These are phyloP conservation scores for Acanthamoeba triangularis DNA, from an alignment of 208 protist genomes.

Conservation along the genomic window DNA sequence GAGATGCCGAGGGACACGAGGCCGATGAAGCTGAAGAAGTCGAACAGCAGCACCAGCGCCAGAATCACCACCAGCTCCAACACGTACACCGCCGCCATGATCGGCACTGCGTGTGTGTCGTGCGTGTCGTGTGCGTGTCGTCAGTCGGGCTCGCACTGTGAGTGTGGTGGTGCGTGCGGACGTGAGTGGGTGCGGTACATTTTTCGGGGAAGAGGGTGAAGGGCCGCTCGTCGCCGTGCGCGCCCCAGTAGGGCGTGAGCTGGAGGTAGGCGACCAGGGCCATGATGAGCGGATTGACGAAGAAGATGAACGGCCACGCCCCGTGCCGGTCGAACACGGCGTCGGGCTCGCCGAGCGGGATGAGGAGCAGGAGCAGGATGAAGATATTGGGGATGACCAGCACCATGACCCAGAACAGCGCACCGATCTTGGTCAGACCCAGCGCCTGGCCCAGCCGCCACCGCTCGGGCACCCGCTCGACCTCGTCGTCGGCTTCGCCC, in stretches of 20 bases:
- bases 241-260: slow-evolving; percentile 33
- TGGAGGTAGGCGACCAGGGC: slow-evolving; percentile 65
- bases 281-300: slow-evolving; percentile 76
- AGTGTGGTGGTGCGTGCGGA: neutral
- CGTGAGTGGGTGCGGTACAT: neutral
- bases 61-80: slow-evolving; percentile 20
- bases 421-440: neutral
- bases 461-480: neutral
- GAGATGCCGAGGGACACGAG: slow-evolving; percentile 56
- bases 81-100: slow-evolving; percentile 64
- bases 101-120: neutral
- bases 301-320: slow-evolving; percentile 61
- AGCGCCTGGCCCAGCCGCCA: slow-evolving; percentile 1
- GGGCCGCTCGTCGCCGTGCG: slow-evolving; percentile 22
- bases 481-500: neutral
- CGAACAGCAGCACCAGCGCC: slow-evolving; percentile 34
- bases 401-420: slow-evolving; percentile 58
- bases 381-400: slow-evolving; percentile 32
- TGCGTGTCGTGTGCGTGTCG: neutral
- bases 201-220: slow-evolving; percentile 62
- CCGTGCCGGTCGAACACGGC: slow-evolving; percentile 44
- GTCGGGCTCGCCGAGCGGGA: slow-evolving; percentile 65
- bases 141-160: neutral
- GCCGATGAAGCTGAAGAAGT: slow-evolving; percentile 76
- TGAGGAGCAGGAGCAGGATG: slow-evolving; percentile 32